phyloP scores from a whole-genome alignment of 768 basidiomycete genomes.

The Russula vinacea region DNA sequence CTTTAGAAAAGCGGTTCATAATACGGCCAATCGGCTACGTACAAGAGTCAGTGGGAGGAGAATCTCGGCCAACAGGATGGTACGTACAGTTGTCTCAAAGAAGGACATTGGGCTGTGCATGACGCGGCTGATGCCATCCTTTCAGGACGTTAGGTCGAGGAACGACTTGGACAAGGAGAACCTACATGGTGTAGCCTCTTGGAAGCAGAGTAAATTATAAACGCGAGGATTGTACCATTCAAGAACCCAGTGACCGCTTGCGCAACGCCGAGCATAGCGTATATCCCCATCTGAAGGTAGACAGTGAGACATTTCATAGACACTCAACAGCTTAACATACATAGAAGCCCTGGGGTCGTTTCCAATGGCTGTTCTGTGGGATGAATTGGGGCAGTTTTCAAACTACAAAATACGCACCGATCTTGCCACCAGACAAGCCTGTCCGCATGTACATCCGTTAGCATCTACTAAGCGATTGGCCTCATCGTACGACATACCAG shows the following conservation, averaged over 20 bases:
- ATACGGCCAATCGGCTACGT: constrained; percentile 75
- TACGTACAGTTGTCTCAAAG: constrained; percentile 75
- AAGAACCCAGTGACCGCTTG: constrained; percentile 69
- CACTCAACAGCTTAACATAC: constrained; percentile 41
- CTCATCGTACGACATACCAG: constrained; percentile 50
- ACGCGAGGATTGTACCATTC: constrained; percentile 60
- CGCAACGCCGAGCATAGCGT: constrained; percentile 66
- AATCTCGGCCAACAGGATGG: background rate
- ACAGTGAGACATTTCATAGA: background rate
- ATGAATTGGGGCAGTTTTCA: constrained; percentile 21
- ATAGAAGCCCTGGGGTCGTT: constrained; percentile 62
- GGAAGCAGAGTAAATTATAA: constrained; percentile 77
- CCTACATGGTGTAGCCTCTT: constrained; percentile 58
- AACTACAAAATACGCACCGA: constrained; percentile 38
- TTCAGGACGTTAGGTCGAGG: background rate
- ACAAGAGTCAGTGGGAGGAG: constrained; percentile 26
- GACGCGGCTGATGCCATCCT: constrained; percentile 63
- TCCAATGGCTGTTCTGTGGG: constrained; percentile 47
- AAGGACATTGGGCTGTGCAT: constrained; percentile 87
- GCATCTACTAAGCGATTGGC: constrained; percentile 6
- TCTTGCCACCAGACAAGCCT: constrained; percentile 89
- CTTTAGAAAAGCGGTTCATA: constrained; percentile 88
- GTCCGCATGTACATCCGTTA: background rate
- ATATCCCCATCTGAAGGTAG: constrained; percentile 67
- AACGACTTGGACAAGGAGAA: background rate